Percentiles rank a stretch among this genome's conserved stretches.
phyloP scores from a whole-genome alignment of 1,139 yeast species.

The Ogataea hybrid region DNA sequence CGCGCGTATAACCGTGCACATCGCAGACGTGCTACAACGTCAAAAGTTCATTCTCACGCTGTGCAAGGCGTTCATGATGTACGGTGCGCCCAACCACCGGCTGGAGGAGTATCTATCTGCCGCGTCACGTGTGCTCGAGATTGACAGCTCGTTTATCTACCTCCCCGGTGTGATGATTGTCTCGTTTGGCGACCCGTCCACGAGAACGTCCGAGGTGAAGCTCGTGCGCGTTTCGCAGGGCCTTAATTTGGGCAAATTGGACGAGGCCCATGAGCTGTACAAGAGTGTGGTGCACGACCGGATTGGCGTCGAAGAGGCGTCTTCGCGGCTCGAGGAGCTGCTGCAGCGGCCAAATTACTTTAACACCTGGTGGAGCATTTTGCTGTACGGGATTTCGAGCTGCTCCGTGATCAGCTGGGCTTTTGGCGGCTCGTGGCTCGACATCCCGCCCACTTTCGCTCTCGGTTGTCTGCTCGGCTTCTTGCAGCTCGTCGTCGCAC shows the following conservation, averaged over 20 bases:
- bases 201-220: slow-evolving; percentile 91
- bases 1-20: slow-evolving; percentile 84
- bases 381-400: slow-evolving; percentile 77
- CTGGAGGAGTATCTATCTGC: slow-evolving; percentile 86
- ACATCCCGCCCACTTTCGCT: slow-evolving; percentile 75
- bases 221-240: slow-evolving; percentile 83
- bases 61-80: slow-evolving; percentile 87
- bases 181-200: slow-evolving; percentile 88
- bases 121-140: slow-evolving; percentile 84
- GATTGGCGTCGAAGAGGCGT: slow-evolving; percentile 83
- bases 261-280: slow-evolving; percentile 76
- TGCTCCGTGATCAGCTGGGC: slow-evolving; percentile 82
- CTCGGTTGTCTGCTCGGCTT: slow-evolving; percentile 81
- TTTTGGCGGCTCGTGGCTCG: slow-evolving; percentile 86
- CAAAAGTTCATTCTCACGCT: slow-evolving; percentile 79
- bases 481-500: slow-evolving; percentile 75
- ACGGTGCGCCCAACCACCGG: slow-evolving; percentile 94
- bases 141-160: slow-evolving; percentile 87
- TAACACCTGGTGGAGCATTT: slow-evolving; percentile 69
- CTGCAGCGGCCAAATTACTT: slow-evolving; percentile 57
- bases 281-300: slow-evolving; percentile 86
- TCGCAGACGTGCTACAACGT: slow-evolving; percentile 85
- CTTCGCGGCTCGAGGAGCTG: slow-evolving; percentile 61
- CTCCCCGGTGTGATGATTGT: slow-evolving; percentile 93
- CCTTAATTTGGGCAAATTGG: slow-evolving; percentile 70